phyloP scores from a whole-genome alignment of 179 eudicot species.

The Gypsophila paniculata region DNA sequence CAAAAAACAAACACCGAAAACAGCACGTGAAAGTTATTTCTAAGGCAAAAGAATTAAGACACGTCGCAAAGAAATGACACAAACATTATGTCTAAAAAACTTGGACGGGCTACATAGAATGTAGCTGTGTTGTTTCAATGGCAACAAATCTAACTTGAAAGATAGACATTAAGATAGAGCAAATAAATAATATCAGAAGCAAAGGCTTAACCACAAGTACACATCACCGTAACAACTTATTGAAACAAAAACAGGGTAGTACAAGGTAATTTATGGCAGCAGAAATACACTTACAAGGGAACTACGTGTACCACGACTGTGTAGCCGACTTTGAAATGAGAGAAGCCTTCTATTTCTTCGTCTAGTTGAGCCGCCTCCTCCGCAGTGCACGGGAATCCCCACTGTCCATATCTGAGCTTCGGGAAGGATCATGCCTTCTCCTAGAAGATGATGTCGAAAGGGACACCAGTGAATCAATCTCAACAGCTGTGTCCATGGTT shows the following conservation, averaged over 20 bases:
- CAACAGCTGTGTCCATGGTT: constrained; percentile 69
- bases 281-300: constrained; percentile 25
- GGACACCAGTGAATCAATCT: constrained; percentile 74
- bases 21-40: not conserved
- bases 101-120: not conserved
- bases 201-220: constrained; percentile 15
- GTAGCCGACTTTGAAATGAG: constrained; percentile 15
- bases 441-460: constrained; percentile 75
- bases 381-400: constrained; percentile 74
- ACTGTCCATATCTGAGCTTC: constrained; percentile 83
- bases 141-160: not conserved
- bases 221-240: constrained; percentile 22
- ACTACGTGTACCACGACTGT: constrained; percentile 24
- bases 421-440: constrained; percentile 56
- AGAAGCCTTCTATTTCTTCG: constrained; percentile 1
- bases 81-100: not conserved
- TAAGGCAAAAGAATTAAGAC: not conserved
- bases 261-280: constrained; percentile 16
- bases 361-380: constrained; percentile 72
- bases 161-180: not conserved
- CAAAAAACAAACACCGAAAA: not conserved
- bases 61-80: not conserved
- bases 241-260: constrained; percentile 19
- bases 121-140: not conserved
- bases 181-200: constrained; percentile 14